A percentile compares a stretch with the other conserved stretches of the same genome.
Conservation (phyloP, 768 basidiomycete genomes). For the Russula brevipes region DNA sequence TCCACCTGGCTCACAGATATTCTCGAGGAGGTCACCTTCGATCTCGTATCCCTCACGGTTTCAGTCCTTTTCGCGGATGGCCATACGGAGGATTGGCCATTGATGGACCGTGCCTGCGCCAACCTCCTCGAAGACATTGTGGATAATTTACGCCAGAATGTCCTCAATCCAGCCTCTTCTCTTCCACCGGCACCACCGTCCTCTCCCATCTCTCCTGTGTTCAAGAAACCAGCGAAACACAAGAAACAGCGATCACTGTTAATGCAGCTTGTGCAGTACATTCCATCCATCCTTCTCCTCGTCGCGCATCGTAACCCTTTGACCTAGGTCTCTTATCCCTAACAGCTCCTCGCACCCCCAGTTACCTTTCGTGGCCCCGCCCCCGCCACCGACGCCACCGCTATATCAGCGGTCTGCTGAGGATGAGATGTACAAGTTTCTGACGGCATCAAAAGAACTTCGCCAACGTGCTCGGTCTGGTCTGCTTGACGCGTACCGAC, state of each 20-base stretch:
- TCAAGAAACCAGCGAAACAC: slow-evolving; percentile 43
- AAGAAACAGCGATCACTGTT: slow-evolving; percentile 68
- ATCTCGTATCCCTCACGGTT: slow-evolving; percentile 45
- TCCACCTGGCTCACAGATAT: slow-evolving; percentile 52
- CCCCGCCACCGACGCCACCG: slow-evolving; percentile 27
- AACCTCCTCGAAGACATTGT: slow-evolving; percentile 47
- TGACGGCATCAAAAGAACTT: slow-evolving; percentile 36
- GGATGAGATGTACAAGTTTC: slow-evolving; percentile 18
- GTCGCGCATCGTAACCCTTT: slow-evolving; percentile 1
- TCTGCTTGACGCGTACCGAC: slow-evolving; percentile 62
- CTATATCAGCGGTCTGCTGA: slow-evolving; percentile 17
- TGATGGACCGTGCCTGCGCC: slow-evolving; percentile 38
- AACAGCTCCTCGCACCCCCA: slow-evolving; percentile 1
- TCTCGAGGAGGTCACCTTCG: slow-evolving; percentile 56
- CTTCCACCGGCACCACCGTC: slow-evolving; percentile 22
- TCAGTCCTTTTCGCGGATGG: slow-evolving; percentile 57
- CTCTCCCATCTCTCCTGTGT: slow-evolving; percentile 26
- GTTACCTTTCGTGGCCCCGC: slow-evolving; percentile 7
- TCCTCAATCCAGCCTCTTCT: slow-evolving; percentile 38
- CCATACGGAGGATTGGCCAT: slow-evolving; percentile 43
- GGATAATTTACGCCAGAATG: slow-evolving; percentile 45
- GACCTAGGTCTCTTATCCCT: slow-evolving; percentile 23
- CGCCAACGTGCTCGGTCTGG: slow-evolving; percentile 60
- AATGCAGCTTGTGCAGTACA: slow-evolving; percentile 60
- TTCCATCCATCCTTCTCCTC: slow-evolving; percentile 26